Evolutionary conservation across 441 rosid genomes (phyloP), one percentile per base, ranked within the genome.

Genomic region (Syzygium malaccense): DNA sequence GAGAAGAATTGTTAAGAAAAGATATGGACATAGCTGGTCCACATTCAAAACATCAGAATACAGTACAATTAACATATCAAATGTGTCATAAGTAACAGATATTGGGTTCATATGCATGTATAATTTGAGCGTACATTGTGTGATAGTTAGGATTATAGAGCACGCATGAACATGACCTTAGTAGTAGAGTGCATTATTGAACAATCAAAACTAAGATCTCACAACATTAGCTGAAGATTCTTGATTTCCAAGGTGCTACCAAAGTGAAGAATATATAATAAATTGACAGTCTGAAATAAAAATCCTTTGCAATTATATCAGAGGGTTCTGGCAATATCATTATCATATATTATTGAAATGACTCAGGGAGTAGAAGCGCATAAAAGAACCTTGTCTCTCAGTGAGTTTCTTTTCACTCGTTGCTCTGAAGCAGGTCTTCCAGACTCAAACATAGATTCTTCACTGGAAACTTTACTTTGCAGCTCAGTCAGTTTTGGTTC

Each of bases 341-440:
- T 51, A 11, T 53, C 55, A 85, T 80, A 86, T 60, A 88, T 53
- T 86, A 84, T 19, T 32, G 88, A 41, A 90, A 86, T 84, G 64
- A 84, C 60, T 78, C 83, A 87, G 57, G 7, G 33, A 86, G 64
- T 79, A 53, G 80, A 51, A 48, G 51, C 26, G 33, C 56, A 41
- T n/a, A 37, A 88, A 54, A 41, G 87, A 89, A 93, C 97, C 95
- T 95, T 93, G 51, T 94, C 94, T 86, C 91, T 92, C 41, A 85
- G 58, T 88, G 88, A 85, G 48, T 90, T 93, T 89, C 88, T 88
- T 89, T 91, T 94, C 86, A 91, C 89, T 45, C 85, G 91, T 41
- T 64, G 87, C 66, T 90, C 85, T 14, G 60, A 86, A 48, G 86
- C 55, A 55, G 86, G 86, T 33, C 18, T 80, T 57, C 30, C 37